These are phyloP conservation scores for Blastomyces parvus DNA, from an alignment of 2,329 filamentous ascomycete genomes.

Conservation along the genomic window DNA sequence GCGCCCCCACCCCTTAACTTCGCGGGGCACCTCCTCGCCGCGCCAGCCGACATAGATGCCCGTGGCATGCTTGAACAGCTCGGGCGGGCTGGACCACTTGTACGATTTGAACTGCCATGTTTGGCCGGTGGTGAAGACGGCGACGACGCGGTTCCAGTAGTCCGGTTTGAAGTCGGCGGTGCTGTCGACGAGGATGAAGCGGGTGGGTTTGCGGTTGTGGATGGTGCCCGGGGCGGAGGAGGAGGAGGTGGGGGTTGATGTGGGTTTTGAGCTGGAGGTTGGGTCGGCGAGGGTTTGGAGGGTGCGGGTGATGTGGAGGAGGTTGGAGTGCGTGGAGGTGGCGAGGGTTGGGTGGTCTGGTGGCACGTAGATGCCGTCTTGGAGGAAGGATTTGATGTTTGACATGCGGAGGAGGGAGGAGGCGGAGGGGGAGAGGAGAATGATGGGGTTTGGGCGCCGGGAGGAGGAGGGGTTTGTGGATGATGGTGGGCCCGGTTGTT, in stretches of 20 bases:
- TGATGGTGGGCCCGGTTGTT: conserved; percentile 36
- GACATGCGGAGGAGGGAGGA: conserved; percentile 90
- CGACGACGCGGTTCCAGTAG: conserved; percentile 92
- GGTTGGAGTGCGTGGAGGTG: conserved; percentile 59
- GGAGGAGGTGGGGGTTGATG: background rate
- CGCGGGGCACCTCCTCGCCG: conserved; percentile 68
- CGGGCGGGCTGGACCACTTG: conserved; percentile 82
- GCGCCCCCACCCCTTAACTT: conserved; percentile 74
- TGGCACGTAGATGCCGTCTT: conserved; percentile 70
- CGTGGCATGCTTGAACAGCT: conserved; percentile 79
- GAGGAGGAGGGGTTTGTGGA: conserved; percentile 31
- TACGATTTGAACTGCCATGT: conserved; percentile 98
- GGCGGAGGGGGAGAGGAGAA: conserved; percentile 89
- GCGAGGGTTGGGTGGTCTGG: conserved; percentile 55
- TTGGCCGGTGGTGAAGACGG: conserved; percentile 95
- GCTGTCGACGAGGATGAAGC: conserved; percentile 91
- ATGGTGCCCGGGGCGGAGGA: conserved; percentile 25
- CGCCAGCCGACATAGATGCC: conserved; percentile 89
- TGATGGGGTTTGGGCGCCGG: conserved; percentile 68
- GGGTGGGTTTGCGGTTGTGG: conserved; percentile 57
- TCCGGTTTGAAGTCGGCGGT: conserved; percentile 94
- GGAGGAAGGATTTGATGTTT: conserved; percentile 91
- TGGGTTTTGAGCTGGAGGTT: conserved; percentile 14
- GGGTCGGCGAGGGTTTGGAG: conserved; percentile 48
- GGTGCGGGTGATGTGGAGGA: conserved; percentile 73